Base-by-base conservation (phyloP, 225 moss, liverwort and hornwort species). In the Neckera pumila region DNA sequence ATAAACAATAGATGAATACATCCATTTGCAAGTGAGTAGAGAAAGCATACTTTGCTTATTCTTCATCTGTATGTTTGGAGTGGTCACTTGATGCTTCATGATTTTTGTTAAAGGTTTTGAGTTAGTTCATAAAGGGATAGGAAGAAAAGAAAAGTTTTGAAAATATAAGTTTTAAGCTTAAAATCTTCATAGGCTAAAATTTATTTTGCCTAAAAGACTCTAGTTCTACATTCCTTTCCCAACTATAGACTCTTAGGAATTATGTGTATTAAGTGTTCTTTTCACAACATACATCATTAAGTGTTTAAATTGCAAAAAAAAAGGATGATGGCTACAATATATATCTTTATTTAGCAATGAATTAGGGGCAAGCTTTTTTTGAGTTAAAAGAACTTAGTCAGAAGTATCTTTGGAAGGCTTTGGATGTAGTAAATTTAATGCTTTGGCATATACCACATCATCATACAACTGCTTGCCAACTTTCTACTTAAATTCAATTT, bases 51-150 rank as follows among this genome's bases (percentile, higher is more conserved):
- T 67, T 67, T 67, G 12, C 12, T 22, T 21, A 67, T 38, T 69
- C 4, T 23, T 25, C 8, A 70, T 0, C 8, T 23, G 8, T 1
- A 8, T 40, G 40, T 38, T 0, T 40, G 0, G 2, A 13, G 5
- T 70, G 25, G 70, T 70, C 25, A 23, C 40, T 69, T 38, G 13
- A 38, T 69, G 38, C 69, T 40, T 70, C 2, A 23, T 40, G 38
- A 38, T 13, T 40, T 70, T 40, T 25, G 1, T 25, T 38, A 25
- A 40, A 4, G 14, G 38, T 38, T 38, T 0, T 38, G 1, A 69
- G 38, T 69, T 23, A 38, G 8, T 40, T 70, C 8, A 14, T 14
- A 1, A 2, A 40, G 25, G 7, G 4, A 23, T 38, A 22, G 23
- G 22, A 38, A 6, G n/a, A 23, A 23, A 22, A 38, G 6, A 38